Percentiles rank a stretch among this genome's conserved stretches.
phyloP scores from a whole-genome alignment of 2,329 filamentous ascomycete species.

The Hypoxylon sp. region DNA sequence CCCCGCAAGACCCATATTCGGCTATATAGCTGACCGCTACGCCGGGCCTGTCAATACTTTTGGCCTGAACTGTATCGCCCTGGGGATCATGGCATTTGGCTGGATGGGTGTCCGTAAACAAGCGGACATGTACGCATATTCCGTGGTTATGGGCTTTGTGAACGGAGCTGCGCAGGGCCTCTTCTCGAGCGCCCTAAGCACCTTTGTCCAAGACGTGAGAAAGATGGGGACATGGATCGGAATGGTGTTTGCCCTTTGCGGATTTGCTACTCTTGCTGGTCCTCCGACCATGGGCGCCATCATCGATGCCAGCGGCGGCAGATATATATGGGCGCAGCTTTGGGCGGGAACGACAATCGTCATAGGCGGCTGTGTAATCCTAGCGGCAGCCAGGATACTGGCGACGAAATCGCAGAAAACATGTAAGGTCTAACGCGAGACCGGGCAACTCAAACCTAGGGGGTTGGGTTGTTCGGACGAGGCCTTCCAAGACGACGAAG shows the following conservation, averaged over 20 bases:
- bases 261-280: slow-evolving; percentile 47
- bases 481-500: neutral
- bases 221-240: slow-evolving; percentile 51
- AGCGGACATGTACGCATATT: slow-evolving; percentile 45
- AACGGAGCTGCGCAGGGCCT: slow-evolving; percentile 48
- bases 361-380: slow-evolving; percentile 27
- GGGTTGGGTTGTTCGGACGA: neutral
- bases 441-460: neutral
- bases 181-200: slow-evolving; percentile 45
- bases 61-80: slow-evolving; percentile 61
- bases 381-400: slow-evolving; percentile 27
- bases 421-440: slow-evolving; percentile 7
- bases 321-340: slow-evolving; percentile 45
- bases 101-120: slow-evolving; percentile 67
- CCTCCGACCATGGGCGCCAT: slow-evolving; percentile 49
- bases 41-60: slow-evolving; percentile 71
- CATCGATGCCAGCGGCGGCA: slow-evolving; percentile 44
- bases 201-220: slow-evolving; percentile 41
- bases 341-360: slow-evolving; percentile 46
- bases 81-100: slow-evolving; percentile 64
- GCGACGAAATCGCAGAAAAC: slow-evolving; percentile 5
- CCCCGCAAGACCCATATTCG: slow-evolving; percentile 68
- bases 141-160: slow-evolving; percentile 46
- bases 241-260: slow-evolving; percentile 47
- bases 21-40: slow-evolving; percentile 68